phyloP scores from a whole-genome alignment of 129 eudicot genomes.

The Artemisia tridentata region DNA sequence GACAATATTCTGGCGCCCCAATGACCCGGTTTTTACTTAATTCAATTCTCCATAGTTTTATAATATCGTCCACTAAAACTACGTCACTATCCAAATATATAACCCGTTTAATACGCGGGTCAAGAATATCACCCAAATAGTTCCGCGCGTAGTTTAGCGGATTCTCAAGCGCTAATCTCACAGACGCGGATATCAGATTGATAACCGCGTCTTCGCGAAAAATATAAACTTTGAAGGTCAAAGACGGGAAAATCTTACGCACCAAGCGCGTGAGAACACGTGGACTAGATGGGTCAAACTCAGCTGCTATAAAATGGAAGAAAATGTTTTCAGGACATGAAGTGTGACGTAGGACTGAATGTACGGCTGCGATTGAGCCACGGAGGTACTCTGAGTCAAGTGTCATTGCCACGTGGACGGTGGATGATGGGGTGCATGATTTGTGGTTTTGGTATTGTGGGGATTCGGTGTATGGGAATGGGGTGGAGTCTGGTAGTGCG shows the following conservation, averaged over 20 bases:
- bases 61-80: constrained; percentile 67
- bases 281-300: constrained; percentile 82
- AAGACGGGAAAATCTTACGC: constrained; percentile 72
- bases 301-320: constrained; percentile 89
- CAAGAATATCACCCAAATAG: constrained; percentile 80
- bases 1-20: constrained; percentile 98
- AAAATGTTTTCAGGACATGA: constrained; percentile 78
- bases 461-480: too few relatives aligned
- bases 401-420: constrained; percentile 82
- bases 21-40: constrained; percentile 41
- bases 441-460: too few relatives aligned
- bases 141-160: constrained; percentile 93
- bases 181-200: constrained; percentile 71
- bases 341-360: constrained; percentile 91
- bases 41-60: constrained; percentile 58
- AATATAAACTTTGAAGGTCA: constrained; percentile 68
- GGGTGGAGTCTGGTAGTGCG: too few relatives aligned
- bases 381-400: constrained; percentile 82
- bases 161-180: constrained; percentile 69
- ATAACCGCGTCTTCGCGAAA: constrained; percentile 76
- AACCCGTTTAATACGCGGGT: constrained; percentile 79
- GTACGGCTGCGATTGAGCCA: constrained; percentile 84
- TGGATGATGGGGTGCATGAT: background rate
- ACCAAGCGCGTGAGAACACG: constrained; percentile 69
- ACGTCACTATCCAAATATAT: constrained; percentile 81